phyloP scores from a whole-genome alignment of 768 basidiomycete genomes.

The Suillus hirtellus region DNA sequence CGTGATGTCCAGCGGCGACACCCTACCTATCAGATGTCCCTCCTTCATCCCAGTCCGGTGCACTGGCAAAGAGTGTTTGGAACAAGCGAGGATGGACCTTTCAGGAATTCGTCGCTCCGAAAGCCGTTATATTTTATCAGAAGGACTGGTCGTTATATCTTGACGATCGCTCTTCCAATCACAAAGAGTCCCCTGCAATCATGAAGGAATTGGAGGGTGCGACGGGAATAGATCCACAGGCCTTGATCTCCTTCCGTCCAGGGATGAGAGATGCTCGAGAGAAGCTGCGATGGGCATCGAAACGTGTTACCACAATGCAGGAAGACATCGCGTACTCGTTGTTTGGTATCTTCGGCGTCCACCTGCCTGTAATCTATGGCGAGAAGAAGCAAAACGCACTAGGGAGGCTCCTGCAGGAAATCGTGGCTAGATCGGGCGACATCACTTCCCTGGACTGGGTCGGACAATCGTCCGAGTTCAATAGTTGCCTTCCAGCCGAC shows the following conservation, averaged over 20 bases:
- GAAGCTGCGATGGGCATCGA: not conserved
- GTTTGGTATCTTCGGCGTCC: not conserved
- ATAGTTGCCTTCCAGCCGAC: not conserved
- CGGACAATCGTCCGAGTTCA: not conserved
- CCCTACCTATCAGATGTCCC: not conserved
- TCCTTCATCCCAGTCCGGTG: not conserved
- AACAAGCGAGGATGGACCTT: not conserved
- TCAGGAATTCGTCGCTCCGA: not conserved
- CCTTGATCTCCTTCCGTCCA: not conserved
- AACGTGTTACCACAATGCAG: not conserved
- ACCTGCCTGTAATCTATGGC: not conserved
- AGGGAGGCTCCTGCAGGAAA: not conserved
- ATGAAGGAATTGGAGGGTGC: not conserved
- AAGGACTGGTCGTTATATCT: not conserved
- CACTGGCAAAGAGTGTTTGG: not conserved
- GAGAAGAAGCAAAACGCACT: not conserved
- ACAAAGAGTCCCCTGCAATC: not conserved
- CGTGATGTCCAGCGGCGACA: not conserved
- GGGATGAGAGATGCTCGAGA: not conserved
- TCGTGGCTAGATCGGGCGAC: not conserved
- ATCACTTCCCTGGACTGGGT: not conserved
- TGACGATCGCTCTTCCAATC: not conserved
- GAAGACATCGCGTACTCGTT: not conserved
- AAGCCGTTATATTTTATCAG: not conserved
- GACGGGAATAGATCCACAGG: not conserved